These are phyloP conservation scores for Cladosporium sp. DNA, from an alignment of 2,329 filamentous ascomycete species.

Conservation along the genomic window DNA sequence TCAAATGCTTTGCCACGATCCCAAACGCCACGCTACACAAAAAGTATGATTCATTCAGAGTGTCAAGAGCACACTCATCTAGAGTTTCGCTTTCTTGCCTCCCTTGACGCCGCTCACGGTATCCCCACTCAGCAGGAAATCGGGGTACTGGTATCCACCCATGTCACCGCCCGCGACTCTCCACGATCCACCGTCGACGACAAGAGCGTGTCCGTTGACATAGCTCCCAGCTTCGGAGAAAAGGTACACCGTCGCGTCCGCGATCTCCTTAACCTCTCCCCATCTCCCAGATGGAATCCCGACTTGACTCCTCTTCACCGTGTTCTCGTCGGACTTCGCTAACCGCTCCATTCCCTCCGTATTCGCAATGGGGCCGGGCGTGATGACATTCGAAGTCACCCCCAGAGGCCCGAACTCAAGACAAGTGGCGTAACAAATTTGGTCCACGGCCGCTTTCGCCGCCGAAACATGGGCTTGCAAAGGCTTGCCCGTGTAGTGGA, in stretches of 20 bases:
- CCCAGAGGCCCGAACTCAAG: conserved; percentile 88
- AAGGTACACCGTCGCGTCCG: conserved; percentile 84
- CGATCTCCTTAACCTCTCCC: conserved; percentile 80
- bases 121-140: conserved; percentile 53
- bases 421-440: conserved; percentile 71
- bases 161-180: conserved; percentile 34
- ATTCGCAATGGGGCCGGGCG: conserved; percentile 76
- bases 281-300: conserved; percentile 68
- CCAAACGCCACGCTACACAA: conserved; percentile 9
- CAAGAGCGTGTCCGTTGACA: conserved; percentile 75
- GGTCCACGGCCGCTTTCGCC: conserved; percentile 87
- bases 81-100: conserved; percentile 54
- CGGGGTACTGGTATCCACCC: conserved; percentile 49
- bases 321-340: conserved; percentile 29
- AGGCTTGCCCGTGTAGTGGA: conserved; percentile 83
- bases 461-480: conserved; percentile 86
- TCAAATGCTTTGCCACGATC: conserved; percentile 11
- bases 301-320: conserved; percentile 27
- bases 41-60: background rate
- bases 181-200: conserved; percentile 58
- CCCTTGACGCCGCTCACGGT: conserved; percentile 55
- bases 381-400: conserved; percentile 80
- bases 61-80: no score
- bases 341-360: conserved; percentile 62
- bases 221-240: conserved; percentile 83